phyloP scores from a whole-genome alignment of 2,329 filamentous ascomycete species.

The Ceratocystis alfenasii region DNA sequence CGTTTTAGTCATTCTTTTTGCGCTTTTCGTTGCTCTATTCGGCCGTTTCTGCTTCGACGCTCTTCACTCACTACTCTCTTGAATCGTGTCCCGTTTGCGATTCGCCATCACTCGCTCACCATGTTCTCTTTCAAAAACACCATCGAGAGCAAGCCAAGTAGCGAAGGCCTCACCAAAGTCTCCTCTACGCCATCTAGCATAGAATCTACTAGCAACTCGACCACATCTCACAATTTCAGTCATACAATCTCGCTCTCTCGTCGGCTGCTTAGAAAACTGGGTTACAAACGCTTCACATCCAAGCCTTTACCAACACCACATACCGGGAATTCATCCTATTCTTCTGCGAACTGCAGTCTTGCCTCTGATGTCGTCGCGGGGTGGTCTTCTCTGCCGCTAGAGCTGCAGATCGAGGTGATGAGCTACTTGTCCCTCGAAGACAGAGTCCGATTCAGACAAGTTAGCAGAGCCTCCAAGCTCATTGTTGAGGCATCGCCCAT shows the following conservation, averaged over 20 bases:
- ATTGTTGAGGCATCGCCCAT: conserved; percentile 7
- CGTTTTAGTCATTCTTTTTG: too few species aligned
- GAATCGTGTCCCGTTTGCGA: too few species aligned
- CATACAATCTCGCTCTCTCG: neutral
- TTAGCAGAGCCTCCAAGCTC: neutral
- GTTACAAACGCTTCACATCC: neutral
- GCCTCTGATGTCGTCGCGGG: neutral
- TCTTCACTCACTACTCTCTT: too few species aligned
- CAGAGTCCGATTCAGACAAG: neutral
- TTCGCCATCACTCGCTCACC: neutral
- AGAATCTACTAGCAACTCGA: neutral
- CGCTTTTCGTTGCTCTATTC: too few species aligned
- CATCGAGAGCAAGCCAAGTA: neutral
- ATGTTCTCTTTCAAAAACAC: conserved; percentile 1
- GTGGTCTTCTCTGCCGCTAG: neutral
- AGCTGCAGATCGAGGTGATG: neutral
- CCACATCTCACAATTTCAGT: neutral
- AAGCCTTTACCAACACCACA: neutral
- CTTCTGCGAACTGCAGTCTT: neutral
- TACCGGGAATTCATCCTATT: neutral
- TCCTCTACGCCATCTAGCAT: neutral
- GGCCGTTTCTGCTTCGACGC: too few species aligned
- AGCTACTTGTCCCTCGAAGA: neutral
- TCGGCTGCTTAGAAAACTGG: neutral
- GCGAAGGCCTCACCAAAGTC: neutral